Percentiles rank a stretch among this genome's conserved stretches.
Conservation (phyloP, 768 basidiomycete species). For the Myochromella boudieri region DNA sequence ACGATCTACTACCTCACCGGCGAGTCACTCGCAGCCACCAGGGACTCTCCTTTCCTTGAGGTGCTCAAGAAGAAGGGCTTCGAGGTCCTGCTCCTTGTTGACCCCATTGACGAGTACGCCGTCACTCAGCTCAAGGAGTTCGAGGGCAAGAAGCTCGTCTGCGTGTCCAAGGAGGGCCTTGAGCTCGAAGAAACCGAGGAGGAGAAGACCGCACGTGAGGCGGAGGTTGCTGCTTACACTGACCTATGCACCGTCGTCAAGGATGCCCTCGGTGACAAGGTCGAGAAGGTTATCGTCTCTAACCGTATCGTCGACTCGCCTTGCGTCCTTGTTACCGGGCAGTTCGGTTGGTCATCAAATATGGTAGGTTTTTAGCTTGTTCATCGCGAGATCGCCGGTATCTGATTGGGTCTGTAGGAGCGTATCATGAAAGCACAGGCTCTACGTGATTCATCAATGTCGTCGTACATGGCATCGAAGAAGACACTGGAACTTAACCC, state of each 20-base stretch:
- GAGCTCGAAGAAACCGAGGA: constrained; percentile 99
- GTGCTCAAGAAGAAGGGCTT: constrained; percentile 99
- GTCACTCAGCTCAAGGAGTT: constrained; percentile 99
- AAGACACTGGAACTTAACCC: constrained; percentile 98
- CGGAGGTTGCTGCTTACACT: constrained; percentile 77
- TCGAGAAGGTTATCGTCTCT: constrained; percentile 98
- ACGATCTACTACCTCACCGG: constrained; percentile 99
- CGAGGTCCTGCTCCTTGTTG: constrained; percentile 95
- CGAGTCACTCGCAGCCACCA: constrained; percentile 88
- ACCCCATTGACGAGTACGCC: constrained; percentile 99
- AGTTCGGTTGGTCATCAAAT: constrained; percentile 99
- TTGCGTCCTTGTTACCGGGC: constrained; percentile 96
- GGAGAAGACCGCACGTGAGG: constrained; percentile 90
- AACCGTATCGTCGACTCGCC: constrained; percentile 98
- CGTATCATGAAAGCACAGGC: constrained; percentile 99
- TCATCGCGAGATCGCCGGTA: neutral
- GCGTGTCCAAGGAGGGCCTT: constrained; percentile 98
- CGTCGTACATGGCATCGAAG: constrained; percentile 98
- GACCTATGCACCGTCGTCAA: constrained; percentile 95
- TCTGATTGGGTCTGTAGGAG: constrained; percentile 45
- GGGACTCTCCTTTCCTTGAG: constrained; percentile 98
- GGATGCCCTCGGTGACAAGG: constrained; percentile 98
- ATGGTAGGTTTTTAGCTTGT: constrained; percentile 58
- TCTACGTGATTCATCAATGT: constrained; percentile 94
- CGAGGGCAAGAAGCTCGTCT: constrained; percentile 95